phyloP scores from a whole-genome alignment of 2,329 filamentous ascomycete genomes.

The Fusarium guadeloupense region DNA sequence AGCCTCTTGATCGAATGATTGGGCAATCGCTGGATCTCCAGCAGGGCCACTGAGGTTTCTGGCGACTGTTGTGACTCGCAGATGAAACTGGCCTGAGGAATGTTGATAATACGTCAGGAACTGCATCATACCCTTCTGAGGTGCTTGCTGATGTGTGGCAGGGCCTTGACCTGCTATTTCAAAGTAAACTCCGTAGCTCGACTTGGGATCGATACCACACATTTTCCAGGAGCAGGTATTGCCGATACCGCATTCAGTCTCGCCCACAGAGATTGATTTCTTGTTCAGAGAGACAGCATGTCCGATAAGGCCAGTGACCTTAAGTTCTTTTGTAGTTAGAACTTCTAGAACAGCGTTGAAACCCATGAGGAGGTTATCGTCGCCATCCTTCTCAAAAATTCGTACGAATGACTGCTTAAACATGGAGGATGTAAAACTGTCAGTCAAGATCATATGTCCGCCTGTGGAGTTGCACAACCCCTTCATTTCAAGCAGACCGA shows the following conservation, averaged over 20 bases:
- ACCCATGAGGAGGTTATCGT: conserved; percentile 95
- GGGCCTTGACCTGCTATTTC: conserved; percentile 96
- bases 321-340: conserved; percentile 95
- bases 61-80: conserved; percentile 93
- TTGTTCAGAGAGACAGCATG: conserved; percentile 98
- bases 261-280: conserved; percentile 95
- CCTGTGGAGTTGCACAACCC: conserved; percentile 94
- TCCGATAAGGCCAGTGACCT: conserved; percentile 96
- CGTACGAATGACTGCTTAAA: conserved; percentile 99
- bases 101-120: conserved; percentile 99
- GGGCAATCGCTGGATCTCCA: conserved; percentile 92
- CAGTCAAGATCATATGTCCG: conserved; percentile 97
- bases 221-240: conserved; percentile 99
- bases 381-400: conserved; percentile 94
- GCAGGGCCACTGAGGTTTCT: conserved; percentile 91
- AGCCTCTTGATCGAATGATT: conserved; percentile 98
- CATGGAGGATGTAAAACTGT: conserved; percentile 98
- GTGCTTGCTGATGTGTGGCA: conserved; percentile 83
- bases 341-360: conserved; percentile 98
- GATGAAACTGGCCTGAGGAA: conserved; percentile 93
- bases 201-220: conserved; percentile 94
- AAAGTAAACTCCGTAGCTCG: conserved; percentile 96
- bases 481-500: conserved; percentile 98
- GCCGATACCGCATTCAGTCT: conserved; percentile 97
- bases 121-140: conserved; percentile 95